Evolutionary conservation across 768 basidiomycete genomes (phyloP), one percentile per base, ranked within the genome.

Genomic region (Filobasidium wieringae): DNA sequence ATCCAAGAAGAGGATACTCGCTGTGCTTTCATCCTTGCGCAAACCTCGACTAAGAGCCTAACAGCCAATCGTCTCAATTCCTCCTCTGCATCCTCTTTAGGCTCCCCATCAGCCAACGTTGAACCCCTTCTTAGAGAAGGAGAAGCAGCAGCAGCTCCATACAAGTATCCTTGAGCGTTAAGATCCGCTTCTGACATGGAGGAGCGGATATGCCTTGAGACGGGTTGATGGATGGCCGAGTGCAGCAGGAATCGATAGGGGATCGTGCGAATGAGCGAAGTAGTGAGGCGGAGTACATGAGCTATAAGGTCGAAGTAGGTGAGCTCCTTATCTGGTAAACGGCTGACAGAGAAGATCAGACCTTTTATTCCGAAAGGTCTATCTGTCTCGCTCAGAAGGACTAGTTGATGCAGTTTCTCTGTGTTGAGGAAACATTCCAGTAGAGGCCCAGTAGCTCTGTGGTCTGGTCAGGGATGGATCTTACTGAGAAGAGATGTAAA

Each of bases 191-290:
- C 43, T 12, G 24, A 47, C 17, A 86, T 86, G 70, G 89, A 95
- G 58, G 82, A 85, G 29, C 89, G 79, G 12, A 96, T 79, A 7
- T 96, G 77, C 37, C 88, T 78, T 26, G 92, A 79, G 8, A 95
- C 84, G 1, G 89, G 89, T 65, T 82, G 84, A 72, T 96, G 91
- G 0, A 92, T 85, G 1, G 83, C 87, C 8, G 88, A 86, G 66
- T 93, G 90, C 4, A 92, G 85, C 19, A 96, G 82, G 66, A 96
- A 95, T 63, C 87, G 86, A 68, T 95, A 90, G 60, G 95, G 90
- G 55, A 97, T 79, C 14, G 89, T 80, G 7, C 91, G 82, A 12
- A 96, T 85, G 80, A 95, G 87, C 64, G 89, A 89, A 64, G 88
- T 87, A 14, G 92, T 86, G 1, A 86, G 79, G 27, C 84, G 81